Evolutionary conservation across 805 yeast genomes (phyloP), one percentile per base, ranked within the genome.

Genomic region (Metschnikowia peoriensis): DNA sequence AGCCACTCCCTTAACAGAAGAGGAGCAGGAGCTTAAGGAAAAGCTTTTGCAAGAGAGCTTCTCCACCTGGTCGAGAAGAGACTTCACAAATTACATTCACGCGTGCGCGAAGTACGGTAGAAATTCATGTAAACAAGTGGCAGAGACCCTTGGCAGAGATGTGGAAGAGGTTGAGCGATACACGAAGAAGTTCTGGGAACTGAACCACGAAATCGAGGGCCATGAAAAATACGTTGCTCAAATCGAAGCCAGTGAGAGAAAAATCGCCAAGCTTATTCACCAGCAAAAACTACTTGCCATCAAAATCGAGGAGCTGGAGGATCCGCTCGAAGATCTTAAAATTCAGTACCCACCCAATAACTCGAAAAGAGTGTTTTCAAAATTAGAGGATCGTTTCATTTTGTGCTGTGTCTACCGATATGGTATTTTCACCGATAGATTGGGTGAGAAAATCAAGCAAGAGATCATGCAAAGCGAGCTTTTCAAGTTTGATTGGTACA

Each of bases 341-440:
- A 83, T 88, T 27, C 86, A 81, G 50, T 88, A 86, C 54, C 93
- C 94, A 0, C 92, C 92, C n/a, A 88, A 87, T 63, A 88, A 86
- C 64, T 86, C 94, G 11, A 86, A 88, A 62, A 72, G 91, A 59
- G 77, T 86, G 8, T 88, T 86, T 61, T 82, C 88, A 8, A 80
- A 81, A 34, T 66, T 78, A 0, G 96, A 88, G 63, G 96, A 88
- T 63, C 75, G 89, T 49, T 88, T 84, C 59, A 70, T 88, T 28
- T 63, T 88, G 46, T 60, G 78, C 29, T 79, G 82, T 50, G 86
- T 85, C 0, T 76, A 85, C 65, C 84, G 84, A 59, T 76, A 80
- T 58, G 96, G 96, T 0, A 66, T 88, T 28, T 73, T 80, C 61
- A 72, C 81, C 44, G 85, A 82, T 27, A 77, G 80, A 49, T 70